phyloP scores from a whole-genome alignment of 768 basidiomycete genomes.

The Auriscalpium microsporum region DNA sequence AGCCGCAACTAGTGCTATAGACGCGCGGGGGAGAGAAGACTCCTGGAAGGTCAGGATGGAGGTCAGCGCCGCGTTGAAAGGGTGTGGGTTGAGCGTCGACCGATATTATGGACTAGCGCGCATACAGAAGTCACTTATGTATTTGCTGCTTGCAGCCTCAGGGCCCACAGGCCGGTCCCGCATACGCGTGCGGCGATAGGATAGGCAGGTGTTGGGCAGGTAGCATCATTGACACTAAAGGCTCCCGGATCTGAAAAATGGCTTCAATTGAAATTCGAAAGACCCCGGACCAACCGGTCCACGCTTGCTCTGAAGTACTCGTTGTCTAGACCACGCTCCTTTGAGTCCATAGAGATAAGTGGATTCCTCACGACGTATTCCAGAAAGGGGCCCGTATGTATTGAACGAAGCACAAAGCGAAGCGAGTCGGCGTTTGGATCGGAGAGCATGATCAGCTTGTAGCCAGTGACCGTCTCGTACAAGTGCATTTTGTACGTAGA shows the following conservation, averaged over 20 bases:
- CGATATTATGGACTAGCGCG: too few relatives aligned
- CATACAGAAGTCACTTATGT: too few relatives aligned
- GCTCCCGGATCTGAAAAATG: background rate
- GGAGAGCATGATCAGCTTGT: slow-evolving; percentile 92
- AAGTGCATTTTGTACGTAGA: slow-evolving; percentile 90
- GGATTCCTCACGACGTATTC: slow-evolving; percentile 94
- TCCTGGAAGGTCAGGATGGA: too few relatives aligned
- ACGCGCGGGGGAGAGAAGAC: too few relatives aligned
- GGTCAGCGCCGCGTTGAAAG: too few relatives aligned
- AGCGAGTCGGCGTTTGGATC: slow-evolving; percentile 81
- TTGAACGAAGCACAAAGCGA: slow-evolving; percentile 73
- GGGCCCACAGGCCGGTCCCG: too few relatives aligned
- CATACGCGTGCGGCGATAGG: too few relatives aligned
- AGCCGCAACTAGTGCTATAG: too few relatives aligned
- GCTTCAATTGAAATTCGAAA: slow-evolving; percentile 34
- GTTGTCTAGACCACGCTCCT: slow-evolving; percentile 82
- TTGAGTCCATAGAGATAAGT: slow-evolving; percentile 73
- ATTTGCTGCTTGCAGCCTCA: too few relatives aligned
- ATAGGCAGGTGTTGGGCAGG: too few relatives aligned
- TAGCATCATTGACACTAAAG: too few relatives aligned
- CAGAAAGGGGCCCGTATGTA: slow-evolving; percentile 90
- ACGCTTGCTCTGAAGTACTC: slow-evolving; percentile 80
- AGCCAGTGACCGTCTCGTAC: slow-evolving; percentile 85
- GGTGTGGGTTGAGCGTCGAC: too few relatives aligned
- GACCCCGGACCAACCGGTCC: slow-evolving; percentile 64